Evolutionary conservation across 371 early-diverging fungal species (phyloP).

Genomic region (Rhizopus delemar): DNA sequence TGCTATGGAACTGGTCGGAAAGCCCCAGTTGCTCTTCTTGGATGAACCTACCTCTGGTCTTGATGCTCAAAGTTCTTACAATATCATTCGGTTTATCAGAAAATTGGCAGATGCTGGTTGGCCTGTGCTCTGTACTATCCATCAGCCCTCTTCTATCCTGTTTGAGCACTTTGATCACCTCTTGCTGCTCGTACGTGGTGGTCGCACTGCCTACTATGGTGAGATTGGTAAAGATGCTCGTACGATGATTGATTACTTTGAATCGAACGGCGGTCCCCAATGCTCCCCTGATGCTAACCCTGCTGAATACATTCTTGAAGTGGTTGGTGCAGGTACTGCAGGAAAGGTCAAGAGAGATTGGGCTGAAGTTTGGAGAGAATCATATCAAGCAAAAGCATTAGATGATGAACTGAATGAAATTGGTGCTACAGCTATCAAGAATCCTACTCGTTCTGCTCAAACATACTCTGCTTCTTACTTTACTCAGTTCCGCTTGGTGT

Average conservation of each 20-base stretch:
- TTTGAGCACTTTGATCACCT: constrained; percentile 82
- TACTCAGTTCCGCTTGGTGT: constrained; percentile 55
- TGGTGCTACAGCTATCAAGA: constrained; percentile 19
- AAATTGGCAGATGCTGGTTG: constrained; percentile 68
- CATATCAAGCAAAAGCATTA: constrained; percentile 44
- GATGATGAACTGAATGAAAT: constrained; percentile 38
- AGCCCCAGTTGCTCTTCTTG: constrained; percentile 75
- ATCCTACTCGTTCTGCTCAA: constrained; percentile 13
- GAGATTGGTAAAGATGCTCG: constrained; percentile 61
- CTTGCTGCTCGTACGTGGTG: constrained; percentile 75
- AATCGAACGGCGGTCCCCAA: constrained; percentile 58
- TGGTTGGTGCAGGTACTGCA: constrained; percentile 62
- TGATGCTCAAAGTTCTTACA: constrained; percentile 66
- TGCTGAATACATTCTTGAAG: constrained; percentile 74
- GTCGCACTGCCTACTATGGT: constrained; percentile 78
- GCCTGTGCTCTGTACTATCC: constrained; percentile 77
- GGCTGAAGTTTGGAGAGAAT: constrained; percentile 61
- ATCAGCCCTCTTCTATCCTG: constrained; percentile 80
- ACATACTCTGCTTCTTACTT: constrained; percentile 35
- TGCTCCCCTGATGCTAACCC: constrained; percentile 66
- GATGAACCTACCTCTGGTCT: constrained; percentile 89
- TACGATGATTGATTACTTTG: constrained; percentile 64
- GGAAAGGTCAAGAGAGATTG: constrained; percentile 61
- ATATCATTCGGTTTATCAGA: constrained; percentile 72
- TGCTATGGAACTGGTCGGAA: constrained; percentile 72